Percentiles rank a stretch among this genome's conserved stretches.
phyloP scores from a whole-genome alignment of 192 early-diverging fungal species.

The Backusella mclennaniae region DNA sequence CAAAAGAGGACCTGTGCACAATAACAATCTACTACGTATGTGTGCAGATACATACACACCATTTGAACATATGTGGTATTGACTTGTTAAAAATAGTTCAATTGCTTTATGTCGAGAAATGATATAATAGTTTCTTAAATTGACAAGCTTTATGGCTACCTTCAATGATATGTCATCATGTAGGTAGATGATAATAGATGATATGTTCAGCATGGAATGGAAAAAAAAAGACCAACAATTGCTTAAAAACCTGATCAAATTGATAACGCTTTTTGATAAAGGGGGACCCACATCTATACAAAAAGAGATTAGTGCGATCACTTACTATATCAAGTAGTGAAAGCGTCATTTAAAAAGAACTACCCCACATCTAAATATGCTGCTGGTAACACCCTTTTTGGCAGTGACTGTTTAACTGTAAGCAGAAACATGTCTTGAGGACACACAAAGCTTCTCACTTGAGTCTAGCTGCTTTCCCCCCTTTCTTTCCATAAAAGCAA shows the following conservation, averaged over 20 bases:
- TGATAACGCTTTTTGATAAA: background rate
- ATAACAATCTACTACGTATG: background rate
- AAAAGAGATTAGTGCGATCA: constrained; percentile 12
- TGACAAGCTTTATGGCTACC: background rate
- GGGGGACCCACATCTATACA: constrained; percentile 13
- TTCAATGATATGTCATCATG: constrained; percentile 3
- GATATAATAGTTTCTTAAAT: constrained; percentile 9
- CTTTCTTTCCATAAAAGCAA: background rate
- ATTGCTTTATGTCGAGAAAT: background rate
- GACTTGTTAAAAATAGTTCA: background rate
- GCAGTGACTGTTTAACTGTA: background rate
- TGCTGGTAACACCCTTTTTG: background rate
- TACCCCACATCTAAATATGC: background rate
- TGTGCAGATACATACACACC: background rate
- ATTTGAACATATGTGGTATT: background rate
- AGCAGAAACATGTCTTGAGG: constrained; percentile 1
- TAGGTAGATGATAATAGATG: background rate
- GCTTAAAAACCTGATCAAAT: background rate
- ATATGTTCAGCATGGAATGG: background rate
- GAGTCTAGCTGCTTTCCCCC: background rate
- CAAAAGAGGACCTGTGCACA: background rate
- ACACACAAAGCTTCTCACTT: background rate
- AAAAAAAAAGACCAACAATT: background rate
- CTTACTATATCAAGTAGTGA: constrained; percentile 7
- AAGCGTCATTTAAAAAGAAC: constrained; percentile 2